These are phyloP conservation scores for Trifolium fragiferum DNA, from an alignment of 306 rosid species.

Conservation along the genomic window DNA sequence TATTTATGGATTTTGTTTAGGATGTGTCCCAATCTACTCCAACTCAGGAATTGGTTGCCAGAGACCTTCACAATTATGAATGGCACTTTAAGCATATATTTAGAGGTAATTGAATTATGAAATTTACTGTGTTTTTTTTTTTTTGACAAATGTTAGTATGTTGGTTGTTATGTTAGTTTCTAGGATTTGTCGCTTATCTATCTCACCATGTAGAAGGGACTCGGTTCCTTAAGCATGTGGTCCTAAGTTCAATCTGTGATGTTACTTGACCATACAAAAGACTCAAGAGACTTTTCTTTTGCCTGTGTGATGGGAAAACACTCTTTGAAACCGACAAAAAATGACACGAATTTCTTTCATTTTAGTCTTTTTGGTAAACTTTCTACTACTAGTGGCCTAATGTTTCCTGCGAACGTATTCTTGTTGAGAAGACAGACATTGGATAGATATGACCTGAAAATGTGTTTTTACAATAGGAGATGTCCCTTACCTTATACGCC, in stretches of 20 bases:
- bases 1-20: slow-evolving; percentile 47
- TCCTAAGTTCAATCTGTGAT: not conserved
- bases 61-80: slow-evolving; percentile 91
- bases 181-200: not conserved
- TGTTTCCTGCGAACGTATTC: not conserved
- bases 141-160: not conserved
- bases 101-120: slow-evolving; percentile 61
- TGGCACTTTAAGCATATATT: slow-evolving; percentile 98
- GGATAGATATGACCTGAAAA: not conserved
- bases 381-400: no score
- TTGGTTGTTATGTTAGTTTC: not conserved
- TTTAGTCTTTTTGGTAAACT: not conserved
- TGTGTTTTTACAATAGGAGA: not conserved
- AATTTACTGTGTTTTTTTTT: not conserved
- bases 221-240: not conserved
- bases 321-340: not conserved
- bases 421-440: not conserved
- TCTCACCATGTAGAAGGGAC: not conserved
- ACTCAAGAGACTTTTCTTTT: not conserved
- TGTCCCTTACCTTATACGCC: not conserved
- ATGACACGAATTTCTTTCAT: not conserved
- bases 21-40: slow-evolving; percentile 89
- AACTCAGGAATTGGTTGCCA: slow-evolving; percentile 88
- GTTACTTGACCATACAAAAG: not conserved
- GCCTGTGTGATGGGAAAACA: not conserved